Base-by-base conservation (phyloP, 192 early-diverging fungal genomes). In the Rhizophagus sp. region DNA sequence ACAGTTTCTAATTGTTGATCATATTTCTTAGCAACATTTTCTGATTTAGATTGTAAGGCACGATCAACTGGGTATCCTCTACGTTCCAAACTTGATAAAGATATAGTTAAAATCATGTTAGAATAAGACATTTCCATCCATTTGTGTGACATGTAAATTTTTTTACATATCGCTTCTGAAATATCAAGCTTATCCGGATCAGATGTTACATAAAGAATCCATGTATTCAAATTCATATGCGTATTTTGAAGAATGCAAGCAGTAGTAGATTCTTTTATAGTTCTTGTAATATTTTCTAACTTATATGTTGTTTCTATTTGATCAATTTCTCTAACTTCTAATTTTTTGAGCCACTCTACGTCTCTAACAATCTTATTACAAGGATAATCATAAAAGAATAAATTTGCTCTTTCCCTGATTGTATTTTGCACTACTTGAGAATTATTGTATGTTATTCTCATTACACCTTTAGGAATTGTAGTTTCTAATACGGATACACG, bases 321-420 rank as follows among this genome's bases (percentile, higher is more conserved):
- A 0, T 87, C 79, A 0, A 92, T 90, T 78, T 95, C 92, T 3
- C 84, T 57, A 34, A 96, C 95, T 74, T 90, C 85, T 19, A 97
- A 78, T 24, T 88, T 88, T 15, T 89, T 88, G 27, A 93, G 44
- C 83, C 88, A 89, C 61, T 89, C 86, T 11, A 90, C 85, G 73
- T 85, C 85, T 73, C 71, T 86, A 7, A 76, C 82, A 79, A 87
- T 87, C 62, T 87, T 84, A 73, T 76, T 88, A 41, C 78, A 80
- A 71, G 84, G 86, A 30, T 12, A 49, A 11, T 95, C 92, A 83
- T 94, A 90, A 13, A 94, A 76, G 24, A 97, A 88, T 8, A 97
- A 85, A 2, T 92, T 90, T 25, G 95, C 93, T 2, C 96, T 91
- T 77, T 94, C 89, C 24, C 86, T 83, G 41, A 97, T 94, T 25